Percentiles rank a stretch among this genome's conserved stretches.
Conservation (phyloP, 306 rosid species). For the Quercus dentata region DNA sequence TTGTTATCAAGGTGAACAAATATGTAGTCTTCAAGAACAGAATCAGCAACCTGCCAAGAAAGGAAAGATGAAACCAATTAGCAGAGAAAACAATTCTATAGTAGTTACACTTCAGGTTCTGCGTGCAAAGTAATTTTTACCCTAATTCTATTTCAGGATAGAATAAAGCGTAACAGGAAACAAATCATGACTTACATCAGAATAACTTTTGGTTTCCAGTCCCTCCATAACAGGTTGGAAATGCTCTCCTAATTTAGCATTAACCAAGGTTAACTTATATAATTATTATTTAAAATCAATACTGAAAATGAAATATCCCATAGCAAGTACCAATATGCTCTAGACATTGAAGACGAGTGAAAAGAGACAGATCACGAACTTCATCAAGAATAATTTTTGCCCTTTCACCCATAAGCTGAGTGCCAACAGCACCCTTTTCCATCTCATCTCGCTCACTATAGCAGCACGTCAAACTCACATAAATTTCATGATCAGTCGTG, state of each 20-base stretch:
- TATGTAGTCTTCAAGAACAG: constrained; percentile 64
- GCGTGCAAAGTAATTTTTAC: constrained; percentile 5
- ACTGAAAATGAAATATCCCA: constrained; percentile 12
- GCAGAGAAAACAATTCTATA: not conserved
- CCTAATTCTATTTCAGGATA: not conserved
- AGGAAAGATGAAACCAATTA: constrained; percentile 2
- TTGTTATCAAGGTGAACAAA: constrained; percentile 84
- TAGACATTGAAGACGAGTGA: constrained; percentile 67
- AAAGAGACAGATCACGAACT: constrained; percentile 57
- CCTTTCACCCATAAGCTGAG: constrained; percentile 84
- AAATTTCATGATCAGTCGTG: constrained; percentile 74
- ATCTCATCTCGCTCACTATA: constrained; percentile 52
- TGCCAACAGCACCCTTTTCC: constrained; percentile 83
- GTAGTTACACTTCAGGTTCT: not conserved
- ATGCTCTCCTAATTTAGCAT: constrained; percentile 56
- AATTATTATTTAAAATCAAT: constrained; percentile 6
- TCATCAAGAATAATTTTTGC: constrained; percentile 82
- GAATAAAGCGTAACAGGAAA: not conserved
- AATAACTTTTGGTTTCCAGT: constrained; percentile 44
- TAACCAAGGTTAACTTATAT: constrained; percentile 22
- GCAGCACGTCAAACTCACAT: constrained; percentile 64
- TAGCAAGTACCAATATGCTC: constrained; percentile 66
- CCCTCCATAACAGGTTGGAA: constrained; percentile 66
- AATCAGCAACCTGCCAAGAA: constrained; percentile 61
- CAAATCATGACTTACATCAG: constrained; percentile 50